These are phyloP conservation scores for Aspergillus sp. DNA, from an alignment of 2,329 filamentous ascomycete species.

Conservation along the genomic window DNA sequence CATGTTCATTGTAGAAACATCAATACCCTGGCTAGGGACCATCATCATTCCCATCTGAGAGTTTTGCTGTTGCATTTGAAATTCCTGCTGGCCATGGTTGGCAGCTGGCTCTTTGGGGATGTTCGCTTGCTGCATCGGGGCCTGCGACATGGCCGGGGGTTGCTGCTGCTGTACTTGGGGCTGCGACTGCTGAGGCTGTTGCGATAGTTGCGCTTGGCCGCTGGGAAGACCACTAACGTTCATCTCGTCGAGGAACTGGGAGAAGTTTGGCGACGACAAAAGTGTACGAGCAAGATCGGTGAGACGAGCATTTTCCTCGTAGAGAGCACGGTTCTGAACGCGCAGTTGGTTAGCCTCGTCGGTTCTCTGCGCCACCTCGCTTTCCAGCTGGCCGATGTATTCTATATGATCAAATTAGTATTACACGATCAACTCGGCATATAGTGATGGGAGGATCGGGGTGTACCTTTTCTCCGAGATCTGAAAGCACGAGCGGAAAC, in stretches of 20 bases:
- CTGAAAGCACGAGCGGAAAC: conserved; percentile 97
- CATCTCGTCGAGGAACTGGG: conserved; percentile 72
- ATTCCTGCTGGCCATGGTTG: conserved; percentile 53
- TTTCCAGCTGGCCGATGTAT: conserved; percentile 93
- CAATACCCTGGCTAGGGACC: conserved; percentile 75
- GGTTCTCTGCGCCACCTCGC: conserved; percentile 79
- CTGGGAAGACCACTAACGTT: conserved; percentile 56
- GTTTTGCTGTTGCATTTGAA: conserved; percentile 60
- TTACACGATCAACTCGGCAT: conserved; percentile 1
- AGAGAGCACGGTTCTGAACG: conserved; percentile 74
- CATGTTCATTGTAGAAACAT: conserved; percentile 71
- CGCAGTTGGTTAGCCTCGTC: conserved; percentile 81
- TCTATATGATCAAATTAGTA: conserved; percentile 65
- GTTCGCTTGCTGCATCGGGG: conserved; percentile 45
- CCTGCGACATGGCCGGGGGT: conserved; percentile 34
- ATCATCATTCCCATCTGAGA: conserved; percentile 72
- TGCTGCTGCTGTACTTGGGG: conserved; percentile 35
- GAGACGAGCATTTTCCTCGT: conserved; percentile 81
- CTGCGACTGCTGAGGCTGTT: conserved; percentile 37
- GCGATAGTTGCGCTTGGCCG: conserved; percentile 39
- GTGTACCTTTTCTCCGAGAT: conserved; percentile 89
- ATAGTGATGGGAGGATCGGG: neutral
- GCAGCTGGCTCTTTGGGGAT: conserved; percentile 67
- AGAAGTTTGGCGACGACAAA: conserved; percentile 77
- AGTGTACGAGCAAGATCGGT: conserved; percentile 79